Evolutionary conservation across 768 basidiomycete species (phyloP).

Genomic region (Lactarius vividus): DNA sequence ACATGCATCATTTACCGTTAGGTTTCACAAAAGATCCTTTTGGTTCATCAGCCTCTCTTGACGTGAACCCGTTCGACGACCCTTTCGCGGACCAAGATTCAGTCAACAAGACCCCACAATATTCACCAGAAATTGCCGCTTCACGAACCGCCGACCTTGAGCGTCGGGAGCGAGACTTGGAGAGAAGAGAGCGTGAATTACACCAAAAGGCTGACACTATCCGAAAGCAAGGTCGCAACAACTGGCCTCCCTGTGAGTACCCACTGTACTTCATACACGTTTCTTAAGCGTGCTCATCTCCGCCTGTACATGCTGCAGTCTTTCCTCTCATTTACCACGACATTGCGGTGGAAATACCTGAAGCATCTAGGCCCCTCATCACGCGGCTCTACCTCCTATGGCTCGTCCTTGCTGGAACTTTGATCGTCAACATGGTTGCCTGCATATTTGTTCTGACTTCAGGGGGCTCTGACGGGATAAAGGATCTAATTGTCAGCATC

Average conservation of each 20-base stretch:
- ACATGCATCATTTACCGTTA: constrained; percentile 25
- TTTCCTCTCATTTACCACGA: constrained; percentile 94
- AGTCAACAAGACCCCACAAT: constrained; percentile 23
- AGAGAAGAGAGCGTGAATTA: constrained; percentile 74
- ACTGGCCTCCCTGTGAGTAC: constrained; percentile 87
- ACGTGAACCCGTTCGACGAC: constrained; percentile 90
- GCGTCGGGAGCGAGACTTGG: constrained; percentile 77
- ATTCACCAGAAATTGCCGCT: constrained; percentile 35
- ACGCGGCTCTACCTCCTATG: constrained; percentile 90
- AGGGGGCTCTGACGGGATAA: constrained; percentile 71
- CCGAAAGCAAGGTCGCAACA: constrained; percentile 76
- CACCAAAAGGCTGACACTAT: constrained; percentile 65
- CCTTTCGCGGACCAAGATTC: constrained; percentile 45
- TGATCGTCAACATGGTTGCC: constrained; percentile 87
- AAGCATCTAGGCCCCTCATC: constrained; percentile 72
- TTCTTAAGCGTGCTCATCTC: neutral
- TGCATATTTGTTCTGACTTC: constrained; percentile 83
- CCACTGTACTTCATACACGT: constrained; percentile 10
- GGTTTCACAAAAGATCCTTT: constrained; percentile 69
- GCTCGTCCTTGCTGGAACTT: constrained; percentile 80
- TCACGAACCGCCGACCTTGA: constrained; percentile 62
- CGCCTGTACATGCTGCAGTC: constrained; percentile 46
- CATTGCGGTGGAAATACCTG: constrained; percentile 86
- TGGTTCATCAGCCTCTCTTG: constrained; percentile 79
- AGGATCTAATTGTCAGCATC: constrained; percentile 79